Percentiles rank a stretch among this genome's conserved stretches.
These are phyloP conservation scores for Trichophyton schoenleinii DNA, from an alignment of 2,329 filamentous ascomycete species.

Conservation along the genomic window DNA sequence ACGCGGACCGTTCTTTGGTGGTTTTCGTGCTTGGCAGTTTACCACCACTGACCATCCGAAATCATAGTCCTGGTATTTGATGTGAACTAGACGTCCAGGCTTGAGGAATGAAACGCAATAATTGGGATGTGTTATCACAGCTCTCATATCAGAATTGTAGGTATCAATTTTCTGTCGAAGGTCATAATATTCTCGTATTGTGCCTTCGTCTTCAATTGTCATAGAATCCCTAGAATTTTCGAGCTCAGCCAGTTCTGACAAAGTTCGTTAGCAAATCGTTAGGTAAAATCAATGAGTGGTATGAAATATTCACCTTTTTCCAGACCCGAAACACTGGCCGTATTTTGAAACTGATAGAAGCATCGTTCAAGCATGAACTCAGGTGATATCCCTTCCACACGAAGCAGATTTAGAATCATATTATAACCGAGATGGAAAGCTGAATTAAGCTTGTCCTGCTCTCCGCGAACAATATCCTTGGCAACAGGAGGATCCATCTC, in stretches of 20 bases:
- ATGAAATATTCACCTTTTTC: constrained; percentile 48
- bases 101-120: constrained; percentile 78
- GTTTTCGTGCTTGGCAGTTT: constrained; percentile 54
- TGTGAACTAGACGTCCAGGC: constrained; percentile 71
- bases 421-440: constrained; percentile 98
- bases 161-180: constrained; percentile 70
- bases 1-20: constrained; percentile 51
- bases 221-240: constrained; percentile 63
- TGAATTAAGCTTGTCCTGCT: constrained; percentile 94
- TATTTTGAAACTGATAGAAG: constrained; percentile 97
- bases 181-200: constrained; percentile 88
- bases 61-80: constrained; percentile 67
- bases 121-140: constrained; percentile 82
- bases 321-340: constrained; percentile 67
- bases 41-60: constrained; percentile 93
- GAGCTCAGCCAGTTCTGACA: constrained; percentile 57
- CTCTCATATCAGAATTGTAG: constrained; percentile 79
- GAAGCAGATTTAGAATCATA: constrained; percentile 92
- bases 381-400: constrained; percentile 97
- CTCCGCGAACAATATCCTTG: constrained; percentile 87
- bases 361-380: constrained; percentile 98
- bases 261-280: constrained; percentile 23
- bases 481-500: constrained; percentile 91
- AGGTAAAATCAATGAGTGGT: background rate
- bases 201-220: constrained; percentile 71